A percentile compares a stretch with the other conserved stretches of the same genome.
These are phyloP conservation scores for Globisporangium paddicum DNA, from an alignment of 352 stramenopile genomes.

Conservation along the genomic window DNA sequence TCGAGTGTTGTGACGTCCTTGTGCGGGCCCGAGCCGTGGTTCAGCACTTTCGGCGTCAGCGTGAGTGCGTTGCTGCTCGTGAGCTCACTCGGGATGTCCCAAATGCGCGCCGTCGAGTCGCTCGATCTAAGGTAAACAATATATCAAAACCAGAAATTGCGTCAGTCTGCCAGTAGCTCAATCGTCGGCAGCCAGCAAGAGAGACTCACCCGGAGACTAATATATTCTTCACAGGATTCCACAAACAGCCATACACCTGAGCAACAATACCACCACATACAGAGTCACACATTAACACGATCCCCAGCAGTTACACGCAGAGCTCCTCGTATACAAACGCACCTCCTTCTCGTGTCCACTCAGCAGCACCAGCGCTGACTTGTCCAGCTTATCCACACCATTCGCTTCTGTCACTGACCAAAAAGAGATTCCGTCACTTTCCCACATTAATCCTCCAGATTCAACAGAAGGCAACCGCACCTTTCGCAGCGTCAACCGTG, in stretches of 20 bases:
- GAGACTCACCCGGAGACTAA: constrained; percentile 87
- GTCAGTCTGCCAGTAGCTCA: not conserved
- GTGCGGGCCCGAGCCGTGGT: constrained; percentile 85
- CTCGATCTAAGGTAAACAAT: constrained; percentile 56
- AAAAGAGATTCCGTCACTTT: no score
- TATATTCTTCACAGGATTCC: constrained; percentile 94
- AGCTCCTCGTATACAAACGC: constrained; percentile 4
- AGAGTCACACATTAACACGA: not conserved
- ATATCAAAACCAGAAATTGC: not conserved
- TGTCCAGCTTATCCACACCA: constrained; percentile 59
- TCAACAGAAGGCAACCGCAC: no score
- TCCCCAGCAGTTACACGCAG: not conserved
- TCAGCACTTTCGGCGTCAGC: constrained; percentile 48
- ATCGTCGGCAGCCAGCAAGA: not conserved
- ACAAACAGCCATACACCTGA: constrained; percentile 96
- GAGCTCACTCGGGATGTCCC: constrained; percentile 84
- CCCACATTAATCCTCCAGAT: no score
- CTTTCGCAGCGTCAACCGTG: constrained; percentile 59
- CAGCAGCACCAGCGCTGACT: constrained; percentile 56
- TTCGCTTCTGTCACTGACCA: constrained; percentile 44
- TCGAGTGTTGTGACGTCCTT: constrained; percentile 98
- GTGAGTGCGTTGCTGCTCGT: constrained; percentile 26
- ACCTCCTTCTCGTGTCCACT: constrained; percentile 83
- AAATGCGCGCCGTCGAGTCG: constrained; percentile 94
- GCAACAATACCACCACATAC: constrained; percentile 13